Evolutionary conservation across 140 eudicot species (phyloP).

Genomic region (Stevia rebaudiana): DNA sequence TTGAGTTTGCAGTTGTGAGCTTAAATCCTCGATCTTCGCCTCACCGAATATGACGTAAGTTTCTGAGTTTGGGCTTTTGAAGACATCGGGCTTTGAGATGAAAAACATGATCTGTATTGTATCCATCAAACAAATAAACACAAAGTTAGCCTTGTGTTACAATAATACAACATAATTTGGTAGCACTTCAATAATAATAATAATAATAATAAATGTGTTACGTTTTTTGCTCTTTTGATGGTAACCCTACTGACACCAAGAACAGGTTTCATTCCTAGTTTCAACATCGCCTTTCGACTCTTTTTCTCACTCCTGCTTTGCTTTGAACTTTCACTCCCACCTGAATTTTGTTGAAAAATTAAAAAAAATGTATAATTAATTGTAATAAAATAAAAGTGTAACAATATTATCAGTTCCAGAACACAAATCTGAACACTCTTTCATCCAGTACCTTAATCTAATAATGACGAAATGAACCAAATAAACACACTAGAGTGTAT

Average conservation of each 20-base stretch:
- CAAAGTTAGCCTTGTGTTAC: not conserved
- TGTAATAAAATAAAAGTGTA: not conserved
- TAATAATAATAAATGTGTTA: not conserved
- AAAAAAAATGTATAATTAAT: not conserved
- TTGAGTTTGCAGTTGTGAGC: constrained; percentile 91
- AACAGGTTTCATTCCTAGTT: constrained; percentile 88
- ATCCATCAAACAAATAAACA: not conserved
- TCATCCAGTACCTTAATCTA: not conserved
- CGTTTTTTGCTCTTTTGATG: constrained; percentile 85
- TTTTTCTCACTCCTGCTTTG: constrained; percentile 98
- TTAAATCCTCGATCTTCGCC: constrained; percentile 88
- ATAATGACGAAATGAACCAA: not conserved
- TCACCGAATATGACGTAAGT: constrained; percentile 84
- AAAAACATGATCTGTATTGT: constrained; percentile 61
- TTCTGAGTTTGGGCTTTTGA: constrained; percentile 87
- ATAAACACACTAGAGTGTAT: not conserved
- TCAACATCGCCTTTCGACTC: constrained; percentile 97
- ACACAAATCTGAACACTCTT: not conserved
- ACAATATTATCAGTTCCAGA: not conserved
- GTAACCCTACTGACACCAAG: constrained; percentile 87
- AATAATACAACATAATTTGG: not conserved
- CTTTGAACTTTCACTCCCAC: constrained; percentile 57
- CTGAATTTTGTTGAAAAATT: constrained; percentile 21
- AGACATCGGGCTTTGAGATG: constrained; percentile 89
- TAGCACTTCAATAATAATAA: no score